phyloP scores from a whole-genome alignment of 345 rosid species.

The Pistacia integerrima region DNA sequence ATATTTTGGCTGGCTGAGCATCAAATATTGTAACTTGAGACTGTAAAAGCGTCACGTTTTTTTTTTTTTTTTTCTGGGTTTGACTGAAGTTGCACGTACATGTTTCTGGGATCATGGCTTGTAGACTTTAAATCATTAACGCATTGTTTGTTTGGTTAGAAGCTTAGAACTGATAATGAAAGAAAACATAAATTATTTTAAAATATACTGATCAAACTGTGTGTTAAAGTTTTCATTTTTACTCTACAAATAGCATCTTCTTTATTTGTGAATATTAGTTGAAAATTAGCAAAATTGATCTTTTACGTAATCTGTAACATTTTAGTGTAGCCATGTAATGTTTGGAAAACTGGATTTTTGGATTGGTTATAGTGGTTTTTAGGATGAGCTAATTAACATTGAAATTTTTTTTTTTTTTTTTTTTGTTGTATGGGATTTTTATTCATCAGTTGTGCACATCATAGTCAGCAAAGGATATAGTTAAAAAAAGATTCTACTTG shows the following conservation, averaged over 20 bases:
- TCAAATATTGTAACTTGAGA: neutral
- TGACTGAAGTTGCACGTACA: neutral
- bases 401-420: neutral
- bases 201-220: conserved; percentile 4
- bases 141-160: neutral
- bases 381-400: neutral
- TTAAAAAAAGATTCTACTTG: neutral
- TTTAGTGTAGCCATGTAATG: neutral
- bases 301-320: neutral
- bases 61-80: neutral
- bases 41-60: neutral
- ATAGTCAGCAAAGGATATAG: neutral
- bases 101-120: neutral
- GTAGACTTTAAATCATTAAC: neutral
- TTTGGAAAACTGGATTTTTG: neutral
- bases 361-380: neutral
- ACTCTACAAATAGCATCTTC: neutral
- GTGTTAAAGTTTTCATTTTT: neutral
- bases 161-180: neutral
- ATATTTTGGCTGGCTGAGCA: neutral
- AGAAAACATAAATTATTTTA: neutral
- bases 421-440: neutral
- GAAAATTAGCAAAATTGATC: neutral
- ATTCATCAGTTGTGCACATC: neutral
- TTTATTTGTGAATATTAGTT: neutral